Conservation (phyloP, 768 basidiomycete species). For the Ephemerocybe angulata region DNA sequence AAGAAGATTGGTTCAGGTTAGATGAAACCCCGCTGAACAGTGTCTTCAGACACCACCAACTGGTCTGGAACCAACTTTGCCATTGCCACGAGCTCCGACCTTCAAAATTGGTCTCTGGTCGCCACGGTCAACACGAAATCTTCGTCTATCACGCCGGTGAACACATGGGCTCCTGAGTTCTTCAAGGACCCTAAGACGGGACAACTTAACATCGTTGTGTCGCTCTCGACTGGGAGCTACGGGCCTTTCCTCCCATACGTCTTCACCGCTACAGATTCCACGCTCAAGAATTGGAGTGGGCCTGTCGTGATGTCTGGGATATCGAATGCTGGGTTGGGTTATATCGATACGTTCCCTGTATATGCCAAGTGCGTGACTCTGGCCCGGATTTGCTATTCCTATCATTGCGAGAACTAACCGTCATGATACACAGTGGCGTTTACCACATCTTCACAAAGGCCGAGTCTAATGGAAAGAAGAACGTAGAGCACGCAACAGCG, state of each 20-base stretch:
- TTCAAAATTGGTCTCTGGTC: slow-evolving; percentile 26
- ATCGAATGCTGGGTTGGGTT: slow-evolving; percentile 31
- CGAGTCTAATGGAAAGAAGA: slow-evolving; percentile 30
- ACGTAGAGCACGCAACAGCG: slow-evolving; percentile 29
- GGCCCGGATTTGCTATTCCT: too few relatives aligned
- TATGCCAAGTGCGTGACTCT: slow-evolving; percentile 25
- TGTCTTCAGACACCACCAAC: slow-evolving; percentile 29
- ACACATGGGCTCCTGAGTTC: slow-evolving; percentile 37
- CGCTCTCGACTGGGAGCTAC: slow-evolving; percentile 33
- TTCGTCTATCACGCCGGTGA: slow-evolving; percentile 26
- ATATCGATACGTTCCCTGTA: slow-evolving; percentile 34
- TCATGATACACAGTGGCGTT: slow-evolving; percentile 19
- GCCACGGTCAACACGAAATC: slow-evolving; percentile 28
- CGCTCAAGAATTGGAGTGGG: slow-evolving; percentile 27
- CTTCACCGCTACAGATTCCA: slow-evolving; percentile 29
- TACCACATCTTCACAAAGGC: slow-evolving; percentile 35
- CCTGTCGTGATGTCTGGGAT: slow-evolving; percentile 33
- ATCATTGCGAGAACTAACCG: background rate
- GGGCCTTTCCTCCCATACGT: slow-evolving; percentile 34
- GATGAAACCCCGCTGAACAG: background rate
- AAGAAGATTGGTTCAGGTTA: background rate
- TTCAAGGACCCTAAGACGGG: slow-evolving; percentile 34
- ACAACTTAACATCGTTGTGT: slow-evolving; percentile 30
- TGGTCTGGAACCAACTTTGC: slow-evolving; percentile 35
- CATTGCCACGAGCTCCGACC: slow-evolving; percentile 31